Evolutionary conservation across 441 rosid genomes (phyloP).

Genomic region (Biscutella auriculata): DNA sequence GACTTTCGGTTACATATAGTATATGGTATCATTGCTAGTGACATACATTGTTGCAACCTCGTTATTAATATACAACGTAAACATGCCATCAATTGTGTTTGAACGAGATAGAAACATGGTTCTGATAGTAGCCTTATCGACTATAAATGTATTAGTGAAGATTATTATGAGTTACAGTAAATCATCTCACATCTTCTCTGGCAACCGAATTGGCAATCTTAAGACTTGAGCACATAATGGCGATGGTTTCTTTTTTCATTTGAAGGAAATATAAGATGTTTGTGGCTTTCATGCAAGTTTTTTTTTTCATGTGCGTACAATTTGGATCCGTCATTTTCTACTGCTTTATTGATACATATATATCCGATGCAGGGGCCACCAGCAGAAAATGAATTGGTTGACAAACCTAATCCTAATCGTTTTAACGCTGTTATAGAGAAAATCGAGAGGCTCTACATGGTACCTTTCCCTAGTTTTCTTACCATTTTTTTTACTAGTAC

Average conservation of each 20-base stretch:
- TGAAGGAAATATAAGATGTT: no score
- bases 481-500: background rate
- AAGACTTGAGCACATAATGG: no score
- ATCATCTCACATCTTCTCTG: background rate
- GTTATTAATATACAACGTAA: no score
- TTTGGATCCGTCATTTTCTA: background rate
- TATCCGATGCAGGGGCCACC: constrained; percentile 34
- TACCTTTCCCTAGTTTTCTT: constrained; percentile 7
- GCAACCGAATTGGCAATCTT: background rate
- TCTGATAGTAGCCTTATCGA: background rate
- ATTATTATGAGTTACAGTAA: background rate
- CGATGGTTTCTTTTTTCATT: no score
- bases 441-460: constrained; percentile 96
- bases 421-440: constrained; percentile 88
- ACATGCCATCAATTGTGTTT: background rate
- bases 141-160: background rate
- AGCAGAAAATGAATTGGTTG: constrained; percentile 38
- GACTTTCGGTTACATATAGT: background rate
- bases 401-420: constrained; percentile 57
- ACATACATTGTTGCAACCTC: background rate
- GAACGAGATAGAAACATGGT: background rate
- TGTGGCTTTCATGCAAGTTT: background rate
- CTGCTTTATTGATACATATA: background rate
- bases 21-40: no score
- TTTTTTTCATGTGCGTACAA: background rate